A percentile compares a stretch with the other conserved stretches of the same genome.
phyloP scores from a whole-genome alignment of 768 basidiomycete genomes.

The Thelephora aurantiotincta region DNA sequence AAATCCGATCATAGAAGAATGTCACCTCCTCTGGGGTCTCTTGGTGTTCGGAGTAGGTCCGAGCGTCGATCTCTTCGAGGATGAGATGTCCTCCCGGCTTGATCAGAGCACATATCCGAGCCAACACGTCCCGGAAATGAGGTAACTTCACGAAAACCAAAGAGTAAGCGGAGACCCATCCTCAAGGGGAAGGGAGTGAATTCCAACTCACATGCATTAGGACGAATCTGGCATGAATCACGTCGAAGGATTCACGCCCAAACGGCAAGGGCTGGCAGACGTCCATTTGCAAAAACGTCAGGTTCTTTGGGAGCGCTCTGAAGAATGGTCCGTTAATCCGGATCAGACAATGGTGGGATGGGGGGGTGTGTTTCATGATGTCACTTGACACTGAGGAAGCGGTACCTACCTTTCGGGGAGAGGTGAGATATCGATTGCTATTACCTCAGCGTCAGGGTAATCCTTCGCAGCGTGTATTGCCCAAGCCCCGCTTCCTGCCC shows the following conservation, averaged over 20 bases:
- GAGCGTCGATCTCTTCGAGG: background rate
- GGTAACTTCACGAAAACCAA: background rate
- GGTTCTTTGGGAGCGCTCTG: constrained; percentile 10
- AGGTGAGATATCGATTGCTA: background rate
- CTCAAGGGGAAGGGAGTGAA: background rate
- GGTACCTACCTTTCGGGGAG: background rate
- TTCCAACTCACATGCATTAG: constrained; percentile 11
- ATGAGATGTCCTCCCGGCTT: background rate
- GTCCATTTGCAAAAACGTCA: constrained; percentile 9
- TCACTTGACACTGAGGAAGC: background rate
- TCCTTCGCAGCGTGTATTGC: background rate
- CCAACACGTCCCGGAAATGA: background rate
- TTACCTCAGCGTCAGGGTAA: background rate
- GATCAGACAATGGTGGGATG: no score
- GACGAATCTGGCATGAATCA: constrained; percentile 13
- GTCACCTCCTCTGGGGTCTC: no score
- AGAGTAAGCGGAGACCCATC: no score
- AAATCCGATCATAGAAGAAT: no score
- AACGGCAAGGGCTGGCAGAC: constrained; percentile 12
- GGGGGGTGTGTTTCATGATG: no score
- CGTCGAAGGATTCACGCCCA: constrained; percentile 11
- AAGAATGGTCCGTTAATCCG: no score
- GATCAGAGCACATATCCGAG: background rate
- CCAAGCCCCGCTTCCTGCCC: background rate
- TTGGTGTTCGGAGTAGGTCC: no score